These are phyloP conservation scores for Microdochium trichocladiopsis DNA, from an alignment of 2,329 filamentous ascomycete genomes.

Conservation along the genomic window DNA sequence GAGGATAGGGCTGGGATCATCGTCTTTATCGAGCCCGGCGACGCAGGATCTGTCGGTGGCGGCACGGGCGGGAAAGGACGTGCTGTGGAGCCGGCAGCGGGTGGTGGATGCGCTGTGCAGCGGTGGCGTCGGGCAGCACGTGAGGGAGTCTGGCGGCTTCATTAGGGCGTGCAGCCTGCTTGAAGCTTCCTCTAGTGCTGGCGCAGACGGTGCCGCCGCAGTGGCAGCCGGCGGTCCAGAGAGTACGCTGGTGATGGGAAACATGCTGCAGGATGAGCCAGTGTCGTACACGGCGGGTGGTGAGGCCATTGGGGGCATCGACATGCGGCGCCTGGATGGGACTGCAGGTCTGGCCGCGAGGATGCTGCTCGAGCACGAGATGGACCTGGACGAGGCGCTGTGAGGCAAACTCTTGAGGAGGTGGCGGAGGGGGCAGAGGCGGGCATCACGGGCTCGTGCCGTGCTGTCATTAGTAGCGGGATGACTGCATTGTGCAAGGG, in stretches of 20 bases:
- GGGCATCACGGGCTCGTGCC: too few species aligned
- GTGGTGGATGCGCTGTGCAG: background rate
- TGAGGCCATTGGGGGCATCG: conserved; percentile 3
- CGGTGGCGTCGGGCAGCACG: background rate
- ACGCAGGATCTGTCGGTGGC: background rate
- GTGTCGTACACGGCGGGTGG: background rate
- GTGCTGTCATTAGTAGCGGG: too few species aligned
- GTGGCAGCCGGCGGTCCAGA: too few species aligned
- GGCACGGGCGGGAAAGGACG: background rate
- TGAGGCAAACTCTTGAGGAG: too few species aligned
- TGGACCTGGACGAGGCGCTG: background rate
- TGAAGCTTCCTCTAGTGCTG: background rate
- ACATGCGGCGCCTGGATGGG: conserved; percentile 7
- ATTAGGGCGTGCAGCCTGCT: background rate
- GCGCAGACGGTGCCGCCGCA: background rate
- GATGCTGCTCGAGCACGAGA: background rate
- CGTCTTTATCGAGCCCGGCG: conserved; percentile 3
- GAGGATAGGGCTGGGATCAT: background rate
- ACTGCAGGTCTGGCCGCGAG: conserved; percentile 5
- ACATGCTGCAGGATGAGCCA: background rate
- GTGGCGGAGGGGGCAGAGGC: too few species aligned
- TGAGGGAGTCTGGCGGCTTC: background rate
- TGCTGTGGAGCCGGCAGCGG: background rate
- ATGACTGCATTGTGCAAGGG: too few species aligned
- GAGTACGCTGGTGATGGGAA: too few species aligned